Evolutionary conservation across 2,329 filamentous ascomycete genomes (phyloP).

Genomic region (Ophiostoma montium): DNA sequence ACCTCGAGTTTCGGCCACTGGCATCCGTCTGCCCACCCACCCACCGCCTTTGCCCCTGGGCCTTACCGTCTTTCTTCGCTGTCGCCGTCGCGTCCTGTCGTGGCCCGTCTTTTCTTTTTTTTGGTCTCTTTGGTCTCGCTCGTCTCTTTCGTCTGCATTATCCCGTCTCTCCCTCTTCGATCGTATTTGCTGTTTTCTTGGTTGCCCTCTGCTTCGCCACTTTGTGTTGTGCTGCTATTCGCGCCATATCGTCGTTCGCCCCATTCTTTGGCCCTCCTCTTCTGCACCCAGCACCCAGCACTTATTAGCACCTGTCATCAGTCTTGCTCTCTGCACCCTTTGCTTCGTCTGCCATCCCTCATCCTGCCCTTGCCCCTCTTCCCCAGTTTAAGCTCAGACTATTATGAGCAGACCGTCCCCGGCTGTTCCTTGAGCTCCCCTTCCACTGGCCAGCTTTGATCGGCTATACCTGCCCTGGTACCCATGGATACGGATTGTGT

Average conservation of each 20-base stretch:
- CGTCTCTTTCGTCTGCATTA: background rate
- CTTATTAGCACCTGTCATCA: background rate
- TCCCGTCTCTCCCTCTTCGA: background rate
- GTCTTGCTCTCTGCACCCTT: background rate
- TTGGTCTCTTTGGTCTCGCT: background rate
- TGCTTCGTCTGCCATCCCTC: background rate
- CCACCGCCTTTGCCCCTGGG: constrained; percentile 7
- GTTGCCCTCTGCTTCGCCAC: no score
- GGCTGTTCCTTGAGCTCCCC: no score
- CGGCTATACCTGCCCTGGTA: no score
- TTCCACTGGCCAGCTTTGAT: no score
- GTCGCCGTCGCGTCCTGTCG: background rate
- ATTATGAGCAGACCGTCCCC: no score
- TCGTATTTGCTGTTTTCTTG: no score
- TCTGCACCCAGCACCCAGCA: no score
- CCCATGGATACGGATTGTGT: no score
- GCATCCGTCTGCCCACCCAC: background rate
- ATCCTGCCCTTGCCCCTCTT: background rate
- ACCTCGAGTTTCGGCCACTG: background rate
- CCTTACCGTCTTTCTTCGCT: constrained; percentile 5
- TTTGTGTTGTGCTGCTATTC: background rate
- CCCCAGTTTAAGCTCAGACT: background rate
- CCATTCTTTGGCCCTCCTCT: background rate
- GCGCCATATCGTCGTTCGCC: no score
- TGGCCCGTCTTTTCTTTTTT: background rate